Percentiles rank a stretch among this genome's conserved stretches.
Evolutionary conservation across 1,284 basidiomycete species (phyloP).

Genomic region (Anthracocystis setariae): DNA sequence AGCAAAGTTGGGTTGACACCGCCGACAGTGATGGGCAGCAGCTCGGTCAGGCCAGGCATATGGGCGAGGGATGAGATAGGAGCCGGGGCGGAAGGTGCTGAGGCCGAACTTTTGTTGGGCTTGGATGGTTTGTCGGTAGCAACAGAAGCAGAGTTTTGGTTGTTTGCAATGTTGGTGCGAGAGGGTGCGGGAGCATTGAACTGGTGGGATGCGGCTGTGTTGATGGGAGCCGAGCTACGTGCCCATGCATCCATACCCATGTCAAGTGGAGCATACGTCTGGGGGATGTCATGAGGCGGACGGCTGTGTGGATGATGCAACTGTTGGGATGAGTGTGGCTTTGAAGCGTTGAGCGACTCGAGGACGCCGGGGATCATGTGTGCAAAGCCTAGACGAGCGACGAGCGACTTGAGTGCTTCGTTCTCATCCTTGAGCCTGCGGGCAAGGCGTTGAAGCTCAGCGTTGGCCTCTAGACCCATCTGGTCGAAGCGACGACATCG

Average conservation of each 20-base stretch:
- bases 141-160: constrained; percentile 1
- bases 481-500: constrained; percentile 61
- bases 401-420: constrained; percentile 57
- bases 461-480: constrained; percentile 63
- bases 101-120: background rate
- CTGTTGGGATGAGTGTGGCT: constrained; percentile 30
- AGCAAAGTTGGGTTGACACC: constrained; percentile 45
- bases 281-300: constrained; percentile 27
- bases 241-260: constrained; percentile 47
- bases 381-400: constrained; percentile 58
- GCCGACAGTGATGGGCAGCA: constrained; percentile 26
- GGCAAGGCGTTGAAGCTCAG: constrained; percentile 57
- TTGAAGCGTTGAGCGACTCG: constrained; percentile 37
- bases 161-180: background rate
- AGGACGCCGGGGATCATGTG: constrained; percentile 52
- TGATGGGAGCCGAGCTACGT: constrained; percentile 12
- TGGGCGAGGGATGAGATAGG: constrained; percentile 21
- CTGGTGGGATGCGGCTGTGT: constrained; percentile 17
- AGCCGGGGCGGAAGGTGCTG: background rate
- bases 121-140: constrained; percentile 19
- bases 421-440: constrained; percentile 61
- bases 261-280: constrained; percentile 34
- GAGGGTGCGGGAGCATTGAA: constrained; percentile 2
- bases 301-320: constrained; percentile 22
- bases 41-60: constrained; percentile 22